Evolutionary conservation across 495 filamentous ascomycete genomes (phyloP).

Genomic region (Aspergillus sclerotioniger): DNA sequence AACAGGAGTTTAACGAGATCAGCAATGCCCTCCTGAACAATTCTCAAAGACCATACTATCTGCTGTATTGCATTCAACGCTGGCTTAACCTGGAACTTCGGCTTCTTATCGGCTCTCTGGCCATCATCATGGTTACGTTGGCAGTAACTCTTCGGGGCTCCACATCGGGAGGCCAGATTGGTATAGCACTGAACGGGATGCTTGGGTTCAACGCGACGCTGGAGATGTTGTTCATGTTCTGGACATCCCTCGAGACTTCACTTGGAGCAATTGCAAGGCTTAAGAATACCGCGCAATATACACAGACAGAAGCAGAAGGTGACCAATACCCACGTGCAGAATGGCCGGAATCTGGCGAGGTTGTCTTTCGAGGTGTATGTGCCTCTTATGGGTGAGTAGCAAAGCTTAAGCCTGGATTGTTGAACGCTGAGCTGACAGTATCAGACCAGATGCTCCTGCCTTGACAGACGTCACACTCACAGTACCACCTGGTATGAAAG

Average conservation of each 20-base stretch:
- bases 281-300: conserved; percentile 34
- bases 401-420: too few species aligned
- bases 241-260: conserved; percentile 30
- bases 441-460: not conserved
- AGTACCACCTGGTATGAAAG: not conserved
- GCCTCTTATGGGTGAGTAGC: too few species aligned
- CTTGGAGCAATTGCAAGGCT: conserved; percentile 28
- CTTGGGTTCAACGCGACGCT: conserved; percentile 23
- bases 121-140: conserved; percentile 24
- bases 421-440: too few species aligned
- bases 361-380: too few species aligned
- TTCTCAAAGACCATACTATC: conserved; percentile 44
- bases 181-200: conserved; percentile 30
- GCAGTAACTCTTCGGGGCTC: conserved; percentile 19
- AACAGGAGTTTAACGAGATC: too few species aligned
- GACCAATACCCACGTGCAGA: conserved; percentile 11
- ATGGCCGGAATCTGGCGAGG: conserved; percentile 76
- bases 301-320: conserved; percentile 23
- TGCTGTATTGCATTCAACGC: conserved; percentile 41
- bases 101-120: conserved; percentile 23
- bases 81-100: conserved; percentile 35
- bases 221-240: conserved; percentile 23
- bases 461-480: not conserved
- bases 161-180: conserved; percentile 25
- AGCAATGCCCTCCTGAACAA: conserved; percentile 35